Evolutionary conservation across 2,329 filamentous ascomycete species (phyloP).

Genomic region (Aspergillus pseudoglaucus): DNA sequence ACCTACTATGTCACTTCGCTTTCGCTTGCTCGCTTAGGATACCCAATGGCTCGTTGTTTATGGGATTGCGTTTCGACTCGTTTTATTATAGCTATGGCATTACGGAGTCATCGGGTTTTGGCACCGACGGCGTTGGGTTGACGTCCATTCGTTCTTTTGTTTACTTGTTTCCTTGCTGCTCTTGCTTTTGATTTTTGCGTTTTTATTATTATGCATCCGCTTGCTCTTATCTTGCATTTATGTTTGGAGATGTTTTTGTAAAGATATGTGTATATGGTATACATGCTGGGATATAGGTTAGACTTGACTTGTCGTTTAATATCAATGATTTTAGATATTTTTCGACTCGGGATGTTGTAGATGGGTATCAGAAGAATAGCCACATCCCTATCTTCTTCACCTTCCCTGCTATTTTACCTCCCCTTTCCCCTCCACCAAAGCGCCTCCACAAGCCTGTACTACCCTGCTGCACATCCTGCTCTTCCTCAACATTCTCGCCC

Average conservation of each 20-base stretch:
- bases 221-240: not conserved
- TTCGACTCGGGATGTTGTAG: too few species aligned
- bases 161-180: not conserved
- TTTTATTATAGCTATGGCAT: not conserved
- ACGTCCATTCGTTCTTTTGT: not conserved
- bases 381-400: slow-evolving; percentile 31
- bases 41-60: too few species aligned
- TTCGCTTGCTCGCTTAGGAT: too few species aligned
- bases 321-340: too few species aligned
- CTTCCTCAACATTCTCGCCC: slow-evolving; percentile 20
- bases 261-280: not conserved
- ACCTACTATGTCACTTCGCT: too few species aligned
- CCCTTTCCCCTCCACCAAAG: slow-evolving; percentile 5
- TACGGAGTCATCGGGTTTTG: not conserved
- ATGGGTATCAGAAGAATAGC: slow-evolving; percentile 28
- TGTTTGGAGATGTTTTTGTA: not conserved
- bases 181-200: too few species aligned
- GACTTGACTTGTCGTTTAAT: not conserved
- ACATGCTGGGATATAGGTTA: not conserved
- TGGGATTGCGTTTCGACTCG: not conserved
- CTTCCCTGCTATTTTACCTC: slow-evolving; percentile 10
- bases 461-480: slow-evolving; percentile 11
- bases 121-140: not conserved
- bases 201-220: not conserved
- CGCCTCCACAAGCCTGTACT: slow-evolving; percentile 1